These are phyloP conservation scores for Penicillium lividum DNA, from an alignment of 495 filamentous ascomycete species.

Conservation along the genomic window DNA sequence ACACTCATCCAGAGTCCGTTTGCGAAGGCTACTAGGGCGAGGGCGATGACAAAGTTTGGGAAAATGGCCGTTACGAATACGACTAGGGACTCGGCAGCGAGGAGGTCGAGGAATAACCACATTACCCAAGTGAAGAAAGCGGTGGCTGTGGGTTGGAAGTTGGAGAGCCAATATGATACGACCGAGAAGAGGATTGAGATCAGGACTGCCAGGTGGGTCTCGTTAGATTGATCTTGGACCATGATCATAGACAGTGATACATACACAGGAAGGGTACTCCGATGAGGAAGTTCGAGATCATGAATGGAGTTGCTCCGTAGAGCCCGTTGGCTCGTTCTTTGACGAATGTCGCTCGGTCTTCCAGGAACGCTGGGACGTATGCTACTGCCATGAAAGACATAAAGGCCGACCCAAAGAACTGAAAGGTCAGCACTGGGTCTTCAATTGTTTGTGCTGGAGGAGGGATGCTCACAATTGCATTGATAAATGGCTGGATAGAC, in stretches of 20 bases:
- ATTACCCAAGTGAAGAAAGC: slow-evolving; percentile 80
- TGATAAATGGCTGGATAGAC: slow-evolving; percentile 75
- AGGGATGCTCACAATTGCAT: slow-evolving; percentile 59
- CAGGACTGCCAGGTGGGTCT: slow-evolving; percentile 44
- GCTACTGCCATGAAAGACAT: slow-evolving; percentile 92
- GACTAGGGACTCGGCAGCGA: slow-evolving; percentile 79
- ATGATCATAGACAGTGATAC: neutral
- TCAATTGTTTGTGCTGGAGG: neutral
- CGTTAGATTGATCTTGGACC: neutral
- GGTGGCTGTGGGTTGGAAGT: slow-evolving; percentile 63
- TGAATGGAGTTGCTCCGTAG: slow-evolving; percentile 70
- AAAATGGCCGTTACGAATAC: slow-evolving; percentile 71
- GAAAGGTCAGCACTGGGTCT: neutral
- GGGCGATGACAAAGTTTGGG: slow-evolving; percentile 73
- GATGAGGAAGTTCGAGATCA: slow-evolving; percentile 77
- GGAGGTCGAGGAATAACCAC: slow-evolving; percentile 82
- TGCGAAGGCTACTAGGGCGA: slow-evolving; percentile 75
- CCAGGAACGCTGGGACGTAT: slow-evolving; percentile 79
- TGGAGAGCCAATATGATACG: slow-evolving; percentile 76
- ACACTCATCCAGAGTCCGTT: slow-evolving; percentile 89
- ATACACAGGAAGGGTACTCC: slow-evolving; percentile 72
- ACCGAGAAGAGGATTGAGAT: slow-evolving; percentile 73
- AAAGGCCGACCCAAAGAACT: slow-evolving; percentile 79
- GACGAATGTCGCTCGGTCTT: slow-evolving; percentile 70
- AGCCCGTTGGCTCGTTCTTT: slow-evolving; percentile 84